Evolutionary conservation across 2,329 filamentous ascomycete species (phyloP), one percentile per base, ranked within the genome.

Genomic region (Pezicula radicicola): DNA sequence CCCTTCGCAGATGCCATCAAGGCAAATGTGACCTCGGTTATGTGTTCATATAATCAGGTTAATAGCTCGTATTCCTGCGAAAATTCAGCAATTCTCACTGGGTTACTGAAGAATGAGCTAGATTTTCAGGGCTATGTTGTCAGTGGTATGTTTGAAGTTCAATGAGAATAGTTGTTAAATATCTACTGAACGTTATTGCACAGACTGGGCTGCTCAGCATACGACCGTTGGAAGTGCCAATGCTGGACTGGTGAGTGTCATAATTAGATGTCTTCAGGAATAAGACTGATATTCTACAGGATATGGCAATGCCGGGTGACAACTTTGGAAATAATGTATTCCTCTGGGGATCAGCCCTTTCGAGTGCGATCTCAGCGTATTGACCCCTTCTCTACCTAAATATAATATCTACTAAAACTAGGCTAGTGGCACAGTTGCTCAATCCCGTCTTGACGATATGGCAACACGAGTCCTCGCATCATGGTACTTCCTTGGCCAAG

Each of bases 231-330:
- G 77, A 9, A 77, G 79, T 48, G 83, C 88, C 21, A 75, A 87
- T 55, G 80, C 82, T 21, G 89, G 89, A 27, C 67, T 93, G 55
- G 89, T 64, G 48, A 39, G 49, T 33, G 19, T n/a, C 13, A 10
- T 10, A 21, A 2, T 4, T 27, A 8, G 37, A 3, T 48, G 8
- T 39, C 2, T 30, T 4, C 4, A 4, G 15, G 7, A 48, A 36
- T 27, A 49, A n/a, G 30, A 27, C 39, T 56, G 41, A 58, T 16
- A 19, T 40, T 25, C n/a, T 25, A 15, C 15, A 64, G 60, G 64
- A 93, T 66, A 90, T 91, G 88, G 84, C 84, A 2, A 93, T 93
- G 88, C 88, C 88, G 0, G 89, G 90, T 52, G 83, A 73, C 48
- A 74, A 80, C 60, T 82, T 68, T 62, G 81, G 80, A 65, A 73